Evolutionary conservation across 129 eudicot genomes (phyloP), one percentile per base, ranked within the genome.

Genomic region (Arctium minus): DNA sequence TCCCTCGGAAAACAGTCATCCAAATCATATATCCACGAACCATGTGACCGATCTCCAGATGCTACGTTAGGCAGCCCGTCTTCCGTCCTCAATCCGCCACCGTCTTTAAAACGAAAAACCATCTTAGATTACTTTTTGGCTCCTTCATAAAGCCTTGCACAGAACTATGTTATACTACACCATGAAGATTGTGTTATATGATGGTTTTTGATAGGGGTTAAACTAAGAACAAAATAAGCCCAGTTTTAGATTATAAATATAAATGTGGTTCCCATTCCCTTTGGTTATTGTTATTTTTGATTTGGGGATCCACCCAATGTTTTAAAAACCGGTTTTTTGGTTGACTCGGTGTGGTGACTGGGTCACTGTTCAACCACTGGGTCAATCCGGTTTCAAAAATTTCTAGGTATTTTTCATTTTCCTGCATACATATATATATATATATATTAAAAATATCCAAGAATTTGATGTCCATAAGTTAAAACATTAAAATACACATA

Each of bases 61-160:
- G 82, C 88, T 31, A 83, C 84, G 50, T 65, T 68, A 4, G 85
- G 70, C 50, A 96, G 99, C 89, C 99, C 99, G 71, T 93, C 94
- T 33, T 96, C 99, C 22, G 99, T 96, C 53, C 86, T 93, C 68
- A 88, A 80, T 70, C 97, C 97, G 74, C 99, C 99, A 74, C 94
- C 97, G 68, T 96, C 99, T 31, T 75, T 89, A 77, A 96, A 95
- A 79, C 88, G 97, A 70, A 95, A 86, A 81, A 96, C 99, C 40
- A 96, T 96, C 30, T 73, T 91, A 62, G 99, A 96, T 84, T 96
- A 96, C 83, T 96, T 96, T 84, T 27, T 91, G 67, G 84, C 84
- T 8, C 75, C 85, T 76, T 91, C 89, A 81, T 15, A 79, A 22
- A 84, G 12, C 60, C 42, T 18, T 87, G 79, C 70, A 84, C 71